Evolutionary conservation across 1,284 basidiomycete species (phyloP).

Genomic region (Sporisorium reilianum): DNA sequence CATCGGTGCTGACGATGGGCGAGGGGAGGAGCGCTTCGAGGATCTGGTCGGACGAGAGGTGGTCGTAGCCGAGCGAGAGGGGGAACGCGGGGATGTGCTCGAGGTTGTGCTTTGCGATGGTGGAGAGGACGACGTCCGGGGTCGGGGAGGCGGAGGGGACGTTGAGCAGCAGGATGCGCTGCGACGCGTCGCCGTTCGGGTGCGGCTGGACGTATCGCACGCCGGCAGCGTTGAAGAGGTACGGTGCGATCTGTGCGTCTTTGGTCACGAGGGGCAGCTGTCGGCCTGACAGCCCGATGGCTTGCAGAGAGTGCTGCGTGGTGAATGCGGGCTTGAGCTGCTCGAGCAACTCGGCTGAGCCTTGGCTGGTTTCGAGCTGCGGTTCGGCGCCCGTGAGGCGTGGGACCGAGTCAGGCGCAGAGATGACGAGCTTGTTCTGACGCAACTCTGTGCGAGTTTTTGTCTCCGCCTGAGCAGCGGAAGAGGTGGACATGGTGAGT

Average conservation of each 20-base stretch:
- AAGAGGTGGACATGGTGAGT: conserved; percentile 10
- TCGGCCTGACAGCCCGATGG: conserved; percentile 31
- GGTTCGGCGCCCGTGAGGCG: conserved; percentile 31
- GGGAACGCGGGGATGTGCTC: conserved; percentile 8
- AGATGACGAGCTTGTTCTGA: conserved; percentile 25
- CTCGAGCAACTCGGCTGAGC: conserved; percentile 28
- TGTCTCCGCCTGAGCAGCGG: neutral
- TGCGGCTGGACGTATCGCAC: conserved; percentile 43
- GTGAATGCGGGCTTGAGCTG: conserved; percentile 31
- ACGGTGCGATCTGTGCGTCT: conserved; percentile 23
- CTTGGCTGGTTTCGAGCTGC: conserved; percentile 22
- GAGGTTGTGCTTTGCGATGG: conserved; percentile 14
- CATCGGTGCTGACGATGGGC: conserved; percentile 71
- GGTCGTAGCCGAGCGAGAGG: conserved; percentile 34
- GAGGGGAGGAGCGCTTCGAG: conserved; percentile 41
- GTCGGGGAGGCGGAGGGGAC: conserved; percentile 24
- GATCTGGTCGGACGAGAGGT: conserved; percentile 43
- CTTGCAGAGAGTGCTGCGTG: conserved; percentile 29
- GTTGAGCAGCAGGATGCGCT: conserved; percentile 44
- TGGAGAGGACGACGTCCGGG: conserved; percentile 14
- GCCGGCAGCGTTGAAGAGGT: conserved; percentile 43
- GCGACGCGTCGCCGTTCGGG: conserved; percentile 32
- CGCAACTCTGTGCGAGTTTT: conserved; percentile 27
- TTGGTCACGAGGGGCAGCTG: conserved; percentile 34
- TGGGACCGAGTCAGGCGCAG: conserved; percentile 22